These are phyloP conservation scores for Talaromyces thailandensis DNA, from an alignment of 495 filamentous ascomycete genomes.

Conservation along the genomic window DNA sequence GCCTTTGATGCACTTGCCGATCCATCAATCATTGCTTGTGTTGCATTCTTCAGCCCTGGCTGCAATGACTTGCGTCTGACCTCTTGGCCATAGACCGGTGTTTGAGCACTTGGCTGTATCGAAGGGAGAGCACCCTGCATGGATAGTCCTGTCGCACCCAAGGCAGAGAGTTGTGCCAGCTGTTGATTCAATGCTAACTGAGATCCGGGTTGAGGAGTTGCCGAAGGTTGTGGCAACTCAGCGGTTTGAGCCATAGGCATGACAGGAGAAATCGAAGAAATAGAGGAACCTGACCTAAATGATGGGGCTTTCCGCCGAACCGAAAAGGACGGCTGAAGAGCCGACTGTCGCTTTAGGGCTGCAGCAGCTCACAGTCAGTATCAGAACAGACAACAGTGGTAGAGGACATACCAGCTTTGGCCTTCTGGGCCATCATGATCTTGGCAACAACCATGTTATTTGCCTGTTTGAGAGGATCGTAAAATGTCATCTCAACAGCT, in stretches of 20 bases:
- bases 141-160: not conserved
- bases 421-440: slow-evolving; percentile 3
- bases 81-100: not conserved
- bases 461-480: not conserved
- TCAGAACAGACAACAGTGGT: not conserved
- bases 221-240: not conserved
- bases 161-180: not conserved
- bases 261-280: slow-evolving; percentile 1
- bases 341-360: not conserved
- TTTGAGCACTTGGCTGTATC: not conserved
- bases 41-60: not conserved
- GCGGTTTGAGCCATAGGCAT: not conserved
- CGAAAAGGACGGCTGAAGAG: not conserved
- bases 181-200: not conserved
- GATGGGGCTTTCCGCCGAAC: not conserved
- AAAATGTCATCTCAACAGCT: slow-evolving; percentile 5
- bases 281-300: not conserved
- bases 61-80: not conserved
- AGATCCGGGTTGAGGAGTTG: not conserved
- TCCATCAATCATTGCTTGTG: not conserved
- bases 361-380: not conserved
- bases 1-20: not conserved
- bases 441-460: not conserved
- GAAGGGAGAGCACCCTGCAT: not conserved
- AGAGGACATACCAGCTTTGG: not conserved